phyloP scores from a whole-genome alignment of 2,329 filamentous ascomycete species.

The Annulohypoxylon truncatum region DNA sequence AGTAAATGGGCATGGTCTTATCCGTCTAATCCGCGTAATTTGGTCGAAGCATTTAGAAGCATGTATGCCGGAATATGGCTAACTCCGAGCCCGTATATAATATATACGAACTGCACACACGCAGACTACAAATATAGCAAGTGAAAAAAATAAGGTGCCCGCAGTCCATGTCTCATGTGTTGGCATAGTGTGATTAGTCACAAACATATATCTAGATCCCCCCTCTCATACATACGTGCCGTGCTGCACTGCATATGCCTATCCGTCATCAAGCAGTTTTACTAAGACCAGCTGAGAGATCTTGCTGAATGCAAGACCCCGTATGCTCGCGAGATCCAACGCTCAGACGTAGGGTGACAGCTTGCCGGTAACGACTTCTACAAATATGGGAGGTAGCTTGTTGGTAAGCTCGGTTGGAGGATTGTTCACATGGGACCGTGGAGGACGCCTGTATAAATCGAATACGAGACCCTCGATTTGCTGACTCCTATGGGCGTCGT shows the following conservation, averaged over 20 bases:
- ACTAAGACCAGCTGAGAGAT: constrained; percentile 7
- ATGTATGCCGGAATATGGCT: not conserved
- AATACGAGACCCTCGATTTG: constrained; percentile 18
- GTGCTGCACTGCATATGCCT: not conserved
- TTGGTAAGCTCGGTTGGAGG: not conserved
- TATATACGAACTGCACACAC: not conserved
- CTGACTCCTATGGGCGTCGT: not conserved
- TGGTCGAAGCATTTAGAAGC: not conserved
- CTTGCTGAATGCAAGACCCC: constrained; percentile 19
- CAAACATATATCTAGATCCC: constrained; percentile 17
- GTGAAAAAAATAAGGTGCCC: not conserved
- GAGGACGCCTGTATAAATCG: not conserved
- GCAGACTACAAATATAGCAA: not conserved
- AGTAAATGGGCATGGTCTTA: not conserved
- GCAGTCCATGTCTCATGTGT: constrained; percentile 31
- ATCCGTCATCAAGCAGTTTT: constrained; percentile 17
- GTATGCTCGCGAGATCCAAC: not conserved
- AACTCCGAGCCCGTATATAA: not conserved
- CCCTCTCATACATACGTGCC: not conserved
- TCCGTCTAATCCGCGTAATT: not conserved
- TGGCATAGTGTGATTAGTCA: constrained; percentile 36
- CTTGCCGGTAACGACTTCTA: not conserved
- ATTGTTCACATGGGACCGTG: not conserved
- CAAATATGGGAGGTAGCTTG: not conserved
- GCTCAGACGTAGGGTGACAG: constrained; percentile 5